Base-by-base conservation (phyloP, 2,329 filamentous ascomycete species). In the Aspergillus sp. region DNA sequence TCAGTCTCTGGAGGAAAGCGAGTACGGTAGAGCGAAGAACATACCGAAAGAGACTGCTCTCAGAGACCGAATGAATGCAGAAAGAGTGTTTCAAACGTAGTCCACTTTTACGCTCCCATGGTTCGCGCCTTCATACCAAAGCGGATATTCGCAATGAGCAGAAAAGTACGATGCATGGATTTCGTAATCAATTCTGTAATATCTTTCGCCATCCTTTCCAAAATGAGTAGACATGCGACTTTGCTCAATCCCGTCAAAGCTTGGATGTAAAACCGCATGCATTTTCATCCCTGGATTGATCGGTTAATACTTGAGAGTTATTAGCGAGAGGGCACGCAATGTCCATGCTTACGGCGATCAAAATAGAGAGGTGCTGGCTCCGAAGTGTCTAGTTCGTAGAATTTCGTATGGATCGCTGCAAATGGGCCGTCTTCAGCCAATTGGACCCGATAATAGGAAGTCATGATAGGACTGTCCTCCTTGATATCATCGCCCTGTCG, bases 141-240 rank as follows among this genome's bases (percentile, higher is more conserved):
- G 53, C 0, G 53, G 55, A 30, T 62, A 64, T 16, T 60, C 54
- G 30, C 48, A 59, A 33, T 61, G 58, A 2, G 58, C 58, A 14
- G 58, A 65, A 36, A 52, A 61, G 36, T 58, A 64, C 1, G 22
- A 38, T 16, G 59, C 57, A 3, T 53, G 55, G 19, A 66, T 60
- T 3, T 60, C 3, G 19, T 30, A 65, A 0, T 49, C 3, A 11
- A 64, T 19, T 5, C 47, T 2, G 24, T 64, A 60, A 40, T 65
- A 62, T 0, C 11, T 2, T 3, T 48, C 3, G 2, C 44, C 26
- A 40, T 65, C 60, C 8, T 26, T 17, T 2, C 62, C 58, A 1
- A 1, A 3, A 19, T 45, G 1, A 32, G 44, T 50, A 16, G 54
- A 53, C 4, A 66, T 52, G 1, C 38, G 20, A 2, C 16, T 26